A percentile compares a stretch with the other conserved stretches of the same genome.
Conservation (phyloP, 768 basidiomycete genomes). For the Epithele typhae region DNA sequence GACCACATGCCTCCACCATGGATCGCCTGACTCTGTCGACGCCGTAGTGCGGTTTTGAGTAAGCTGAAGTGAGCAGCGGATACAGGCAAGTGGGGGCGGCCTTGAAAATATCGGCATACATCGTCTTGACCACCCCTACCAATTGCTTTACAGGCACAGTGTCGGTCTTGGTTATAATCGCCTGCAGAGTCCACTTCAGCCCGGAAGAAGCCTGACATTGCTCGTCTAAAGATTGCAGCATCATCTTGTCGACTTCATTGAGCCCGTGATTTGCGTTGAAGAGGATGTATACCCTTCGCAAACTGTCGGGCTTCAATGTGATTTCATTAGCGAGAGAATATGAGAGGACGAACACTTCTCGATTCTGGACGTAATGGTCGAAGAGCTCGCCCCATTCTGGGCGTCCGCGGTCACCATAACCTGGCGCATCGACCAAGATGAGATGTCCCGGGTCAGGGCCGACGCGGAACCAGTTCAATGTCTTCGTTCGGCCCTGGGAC, state of each 20-base stretch:
- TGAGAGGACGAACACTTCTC: conserved; percentile 49
- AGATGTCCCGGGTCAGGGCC: conserved; percentile 49
- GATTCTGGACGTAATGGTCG: conserved; percentile 54
- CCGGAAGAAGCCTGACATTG: conserved; percentile 30
- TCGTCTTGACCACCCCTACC: conserved; percentile 32
- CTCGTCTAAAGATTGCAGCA: conserved; percentile 53
- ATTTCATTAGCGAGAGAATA: not conserved
- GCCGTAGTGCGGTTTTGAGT: conserved; percentile 49
- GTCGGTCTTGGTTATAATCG: conserved; percentile 72
- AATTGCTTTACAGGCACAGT: conserved; percentile 33
- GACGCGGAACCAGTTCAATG: conserved; percentile 71
- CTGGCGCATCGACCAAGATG: conserved; percentile 75
- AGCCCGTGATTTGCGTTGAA: conserved; percentile 67
- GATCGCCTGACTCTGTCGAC: conserved; percentile 53
- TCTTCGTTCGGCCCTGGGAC: conserved; percentile 67
- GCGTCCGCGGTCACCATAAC: conserved; percentile 72
- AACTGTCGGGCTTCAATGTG: conserved; percentile 34
- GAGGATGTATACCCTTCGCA: conserved; percentile 66
- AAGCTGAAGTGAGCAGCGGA: conserved; percentile 54
- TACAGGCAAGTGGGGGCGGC: conserved; percentile 58
- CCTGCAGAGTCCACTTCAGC: conserved; percentile 56
- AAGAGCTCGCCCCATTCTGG: conserved; percentile 74
- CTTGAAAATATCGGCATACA: conserved; percentile 50
- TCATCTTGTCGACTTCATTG: conserved; percentile 49
- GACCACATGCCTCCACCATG: conserved; percentile 56